phyloP scores from a whole-genome alignment of 345 rosid species.

The Moringa oleifera region DNA sequence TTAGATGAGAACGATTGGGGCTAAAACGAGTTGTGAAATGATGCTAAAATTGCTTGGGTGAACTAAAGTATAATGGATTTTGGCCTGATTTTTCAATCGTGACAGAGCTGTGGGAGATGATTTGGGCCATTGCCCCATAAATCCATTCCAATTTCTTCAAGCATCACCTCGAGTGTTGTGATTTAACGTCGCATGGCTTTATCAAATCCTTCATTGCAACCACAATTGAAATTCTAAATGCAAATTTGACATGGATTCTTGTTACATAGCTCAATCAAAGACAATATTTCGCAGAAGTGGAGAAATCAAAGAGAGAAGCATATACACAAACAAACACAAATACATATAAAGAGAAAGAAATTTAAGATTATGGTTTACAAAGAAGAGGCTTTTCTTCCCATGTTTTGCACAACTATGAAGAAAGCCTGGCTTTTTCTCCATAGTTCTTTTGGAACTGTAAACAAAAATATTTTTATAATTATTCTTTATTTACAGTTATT shows the following conservation, averaged over 20 bases:
- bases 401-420: too few species aligned
- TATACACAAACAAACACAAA: background rate
- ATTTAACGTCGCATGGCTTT: constrained; percentile 78
- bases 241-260: constrained; percentile 21
- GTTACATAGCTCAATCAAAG: constrained; percentile 1
- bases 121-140: constrained; percentile 74
- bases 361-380: background rate
- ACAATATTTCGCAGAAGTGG: background rate
- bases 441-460: too few species aligned
- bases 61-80: constrained; percentile 59
- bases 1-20: constrained; percentile 64
- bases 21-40: constrained; percentile 78
- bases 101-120: constrained; percentile 55
- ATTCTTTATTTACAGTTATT: too few species aligned
- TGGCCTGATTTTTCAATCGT: constrained; percentile 48
- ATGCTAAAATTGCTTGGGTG: constrained; percentile 57
- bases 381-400: too few species aligned
- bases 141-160: constrained; percentile 79
- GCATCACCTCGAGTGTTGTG: constrained; percentile 69
- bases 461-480: too few species aligned
- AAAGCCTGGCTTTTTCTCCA: too few species aligned
- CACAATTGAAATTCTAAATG: background rate
- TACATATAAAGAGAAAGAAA: background rate
- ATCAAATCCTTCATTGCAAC: constrained; percentile 69
- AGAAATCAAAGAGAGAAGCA: background rate